Conservation (phyloP, 78 protist species). For the Dictyostelium brefeldianum region DNA sequence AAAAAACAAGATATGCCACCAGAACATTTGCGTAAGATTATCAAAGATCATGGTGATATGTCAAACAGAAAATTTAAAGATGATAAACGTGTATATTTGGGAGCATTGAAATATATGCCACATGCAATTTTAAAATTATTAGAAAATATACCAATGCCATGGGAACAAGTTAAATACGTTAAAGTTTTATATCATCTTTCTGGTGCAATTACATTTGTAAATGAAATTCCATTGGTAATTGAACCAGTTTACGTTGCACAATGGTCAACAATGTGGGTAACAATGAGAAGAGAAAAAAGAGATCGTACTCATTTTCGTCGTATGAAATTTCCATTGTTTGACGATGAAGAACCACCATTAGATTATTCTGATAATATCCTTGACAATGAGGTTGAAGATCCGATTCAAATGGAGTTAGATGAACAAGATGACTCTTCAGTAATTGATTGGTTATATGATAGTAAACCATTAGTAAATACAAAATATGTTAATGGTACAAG, state of each 20-base stretch:
- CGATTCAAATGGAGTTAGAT: constrained; percentile 97
- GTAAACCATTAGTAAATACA: constrained; percentile 90
- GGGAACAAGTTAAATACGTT: constrained; percentile 95
- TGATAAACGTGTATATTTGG: constrained; percentile 99
- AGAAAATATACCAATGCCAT: constrained; percentile 99
- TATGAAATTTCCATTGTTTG: constrained; percentile 98
- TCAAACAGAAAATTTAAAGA: constrained; percentile 93
- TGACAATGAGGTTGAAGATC: constrained; percentile 97
- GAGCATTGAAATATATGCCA: constrained; percentile 99
- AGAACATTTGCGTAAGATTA: constrained; percentile 98
- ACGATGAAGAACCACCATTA: constrained; percentile 99
- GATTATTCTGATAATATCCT: constrained; percentile 99
- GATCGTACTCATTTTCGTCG: constrained; percentile 99
- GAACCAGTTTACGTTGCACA: constrained; percentile 99
- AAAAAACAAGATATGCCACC: constrained; percentile 98
- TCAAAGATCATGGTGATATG: constrained; percentile 99
- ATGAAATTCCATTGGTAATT: constrained; percentile 98
- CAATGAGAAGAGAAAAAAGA: constrained; percentile 99
- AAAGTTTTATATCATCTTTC: constrained; percentile 97
- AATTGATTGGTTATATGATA: constrained; percentile 98
- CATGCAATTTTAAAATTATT: constrained; percentile 98
- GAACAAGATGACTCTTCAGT: constrained; percentile 97
- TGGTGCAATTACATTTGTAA: constrained; percentile 99
- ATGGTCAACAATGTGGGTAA: constrained; percentile 99
- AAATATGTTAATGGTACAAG: constrained; percentile 93